phyloP scores from a whole-genome alignment of 805 yeast genomes.

The Nakazawaea sp. region DNA sequence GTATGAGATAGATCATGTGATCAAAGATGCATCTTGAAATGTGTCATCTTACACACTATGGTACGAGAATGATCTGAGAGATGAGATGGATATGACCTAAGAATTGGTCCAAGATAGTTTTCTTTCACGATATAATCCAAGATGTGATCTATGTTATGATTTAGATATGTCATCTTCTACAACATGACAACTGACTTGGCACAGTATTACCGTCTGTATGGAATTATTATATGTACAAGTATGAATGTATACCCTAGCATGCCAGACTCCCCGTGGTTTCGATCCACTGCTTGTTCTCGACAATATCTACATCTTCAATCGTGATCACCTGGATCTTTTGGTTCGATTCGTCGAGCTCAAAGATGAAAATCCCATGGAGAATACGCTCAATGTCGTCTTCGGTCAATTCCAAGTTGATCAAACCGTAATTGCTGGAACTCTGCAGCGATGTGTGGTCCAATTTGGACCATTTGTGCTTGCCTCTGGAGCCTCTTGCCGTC shows the following conservation, averaged over 20 bases:
- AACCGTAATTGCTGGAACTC: conserved; percentile 14
- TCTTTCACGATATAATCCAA: too few relatives aligned
- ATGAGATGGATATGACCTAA: too few relatives aligned
- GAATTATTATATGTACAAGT: conserved; percentile 6
- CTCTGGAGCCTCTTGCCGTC: conserved; percentile 33
- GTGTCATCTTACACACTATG: too few relatives aligned
- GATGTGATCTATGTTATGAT: too few relatives aligned
- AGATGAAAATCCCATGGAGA: conserved; percentile 51
- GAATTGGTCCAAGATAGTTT: too few relatives aligned
- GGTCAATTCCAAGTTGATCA: conserved; percentile 25
- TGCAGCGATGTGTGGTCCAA: conserved; percentile 18
- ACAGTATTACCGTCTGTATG: too few relatives aligned
- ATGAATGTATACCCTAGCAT: neutral
- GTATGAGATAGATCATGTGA: neutral
- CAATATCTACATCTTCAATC: conserved; percentile 56
- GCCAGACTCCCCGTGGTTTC: conserved; percentile 6
- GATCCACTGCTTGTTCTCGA: conserved; percentile 32
- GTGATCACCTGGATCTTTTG: conserved; percentile 54
- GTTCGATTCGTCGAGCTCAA: conserved; percentile 55
- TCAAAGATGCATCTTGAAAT: too few relatives aligned
- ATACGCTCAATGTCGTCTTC: conserved; percentile 27
- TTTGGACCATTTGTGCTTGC: conserved; percentile 33
- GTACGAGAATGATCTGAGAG: too few relatives aligned
- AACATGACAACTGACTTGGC: too few relatives aligned
- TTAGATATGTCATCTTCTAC: too few relatives aligned